Percentiles rank a stretch among this genome's conserved stretches.
phyloP scores from a whole-genome alignment of 306 rosid species.

The Echinosophora koreensis region DNA sequence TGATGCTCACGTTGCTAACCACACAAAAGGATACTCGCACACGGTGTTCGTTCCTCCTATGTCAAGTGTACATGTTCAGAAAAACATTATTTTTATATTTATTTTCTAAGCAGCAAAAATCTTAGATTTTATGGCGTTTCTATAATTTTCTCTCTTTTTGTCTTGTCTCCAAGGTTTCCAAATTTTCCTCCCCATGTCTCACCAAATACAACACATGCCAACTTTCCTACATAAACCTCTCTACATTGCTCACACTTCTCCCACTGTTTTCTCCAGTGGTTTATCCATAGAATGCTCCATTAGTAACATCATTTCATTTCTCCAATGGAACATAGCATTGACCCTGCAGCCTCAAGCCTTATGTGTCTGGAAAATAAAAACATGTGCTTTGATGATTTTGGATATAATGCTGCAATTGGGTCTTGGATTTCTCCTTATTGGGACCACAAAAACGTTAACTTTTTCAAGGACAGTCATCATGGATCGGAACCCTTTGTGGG shows the following conservation, averaged over 20 bases:
- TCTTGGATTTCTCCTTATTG: slow-evolving; percentile 46
- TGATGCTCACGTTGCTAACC: no score
- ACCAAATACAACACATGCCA: slow-evolving; percentile 46
- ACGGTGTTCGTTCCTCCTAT: no score
- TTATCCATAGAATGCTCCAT: slow-evolving; percentile 25
- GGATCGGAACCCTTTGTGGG: slow-evolving; percentile 53
- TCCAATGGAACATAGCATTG: slow-evolving; percentile 65
- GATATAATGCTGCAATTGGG: slow-evolving; percentile 45
- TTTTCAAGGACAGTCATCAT: slow-evolving; percentile 10
- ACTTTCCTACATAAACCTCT: slow-evolving; percentile 56
- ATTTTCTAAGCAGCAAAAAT: neutral
- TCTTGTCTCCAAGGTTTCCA: neutral
- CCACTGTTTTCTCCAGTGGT: slow-evolving; percentile 15
- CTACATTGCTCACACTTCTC: neutral
- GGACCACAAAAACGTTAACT: slow-evolving; percentile 45
- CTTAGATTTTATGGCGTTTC: neutral
- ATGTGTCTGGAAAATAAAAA: slow-evolving; percentile 57
- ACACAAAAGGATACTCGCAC: no score
- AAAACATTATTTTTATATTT: no score
- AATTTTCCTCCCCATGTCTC: neutral
- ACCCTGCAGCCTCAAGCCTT: slow-evolving; percentile 55
- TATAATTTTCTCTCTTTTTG: neutral
- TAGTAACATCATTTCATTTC: neutral
- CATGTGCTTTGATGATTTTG: slow-evolving; percentile 57
- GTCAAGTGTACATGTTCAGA: no score